Conservation (phyloP, 331 rosid species). For the Pyrus hybrid region DNA sequence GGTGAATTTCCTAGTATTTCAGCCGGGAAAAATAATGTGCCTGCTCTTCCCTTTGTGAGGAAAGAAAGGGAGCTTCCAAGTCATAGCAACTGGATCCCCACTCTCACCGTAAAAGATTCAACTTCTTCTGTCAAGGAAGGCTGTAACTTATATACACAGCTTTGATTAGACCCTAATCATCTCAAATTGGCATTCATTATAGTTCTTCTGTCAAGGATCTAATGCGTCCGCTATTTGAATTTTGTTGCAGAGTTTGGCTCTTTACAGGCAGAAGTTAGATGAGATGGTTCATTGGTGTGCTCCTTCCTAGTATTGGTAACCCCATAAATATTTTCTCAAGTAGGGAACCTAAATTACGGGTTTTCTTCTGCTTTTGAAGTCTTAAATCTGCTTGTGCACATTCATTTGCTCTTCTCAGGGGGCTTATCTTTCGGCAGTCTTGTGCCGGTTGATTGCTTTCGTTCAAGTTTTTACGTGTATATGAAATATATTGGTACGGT, state of each 20-base stretch:
- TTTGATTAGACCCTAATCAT: neutral
- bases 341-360: neutral
- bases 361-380: neutral
- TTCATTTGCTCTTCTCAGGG: conserved; percentile 6
- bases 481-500: neutral
- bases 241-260: conserved; percentile 69
- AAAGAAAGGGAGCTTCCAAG: neutral
- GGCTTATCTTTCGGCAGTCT: neutral
- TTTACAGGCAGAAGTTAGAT: conserved; percentile 74
- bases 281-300: conserved; percentile 39
- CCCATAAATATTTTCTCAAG: neutral
- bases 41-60: neutral
- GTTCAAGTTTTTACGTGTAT: neutral
- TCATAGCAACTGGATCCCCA: neutral
- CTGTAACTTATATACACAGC: neutral
- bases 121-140: neutral
- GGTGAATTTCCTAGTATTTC: no score
- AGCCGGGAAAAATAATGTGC: neutral
- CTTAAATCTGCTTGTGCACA: neutral
- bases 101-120: neutral
- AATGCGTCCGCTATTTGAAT: neutral
- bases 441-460: neutral
- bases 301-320: conserved; percentile 8
- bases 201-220: no score
- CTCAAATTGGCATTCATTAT: neutral